phyloP scores from a whole-genome alignment of 2,329 filamentous ascomycete genomes.

The Fusarium denticulatum region DNA sequence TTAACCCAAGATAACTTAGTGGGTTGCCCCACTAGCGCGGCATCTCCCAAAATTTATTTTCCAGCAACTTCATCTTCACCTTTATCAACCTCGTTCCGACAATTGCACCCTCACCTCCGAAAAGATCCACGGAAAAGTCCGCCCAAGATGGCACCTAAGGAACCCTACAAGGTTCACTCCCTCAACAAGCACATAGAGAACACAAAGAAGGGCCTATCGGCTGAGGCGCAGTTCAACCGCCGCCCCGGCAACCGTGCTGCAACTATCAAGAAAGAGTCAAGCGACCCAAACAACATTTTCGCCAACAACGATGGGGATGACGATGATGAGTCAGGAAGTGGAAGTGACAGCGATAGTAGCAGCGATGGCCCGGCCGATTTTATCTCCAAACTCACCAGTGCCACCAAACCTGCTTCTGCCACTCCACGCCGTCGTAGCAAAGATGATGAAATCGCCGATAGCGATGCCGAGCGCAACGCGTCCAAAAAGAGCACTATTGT shows the following conservation, averaged over 20 bases:
- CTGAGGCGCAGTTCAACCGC: conserved; percentile 48
- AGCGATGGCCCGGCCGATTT: conserved; percentile 41
- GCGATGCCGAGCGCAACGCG: conserved; percentile 52
- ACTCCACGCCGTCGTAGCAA: conserved; percentile 44
- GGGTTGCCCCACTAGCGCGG: conserved; percentile 35
- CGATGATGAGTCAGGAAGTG: conserved; percentile 46
- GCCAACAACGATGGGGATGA: conserved; percentile 46
- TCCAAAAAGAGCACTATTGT: conserved; percentile 35
- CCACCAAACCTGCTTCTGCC: conserved; percentile 26
- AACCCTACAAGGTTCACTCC: conserved; percentile 50
- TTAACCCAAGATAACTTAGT: background rate
- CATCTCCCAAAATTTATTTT: conserved; percentile 43
- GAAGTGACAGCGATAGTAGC: conserved; percentile 39
- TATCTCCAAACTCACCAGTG: conserved; percentile 46
- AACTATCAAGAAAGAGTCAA: conserved; percentile 47
- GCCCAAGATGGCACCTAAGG: conserved; percentile 51
- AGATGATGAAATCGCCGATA: conserved; percentile 55
- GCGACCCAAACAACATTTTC: conserved; percentile 44
- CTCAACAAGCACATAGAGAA: conserved; percentile 52
- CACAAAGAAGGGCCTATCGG: conserved; percentile 49
- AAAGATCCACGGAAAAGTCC: conserved; percentile 16
- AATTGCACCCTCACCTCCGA: conserved; percentile 37
- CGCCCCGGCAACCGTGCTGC: conserved; percentile 40
- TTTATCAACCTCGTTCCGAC: conserved; percentile 24
- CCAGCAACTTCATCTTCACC: conserved; percentile 33